A percentile compares a stretch with the other conserved stretches of the same genome.
These are phyloP conservation scores for Scenedesmus sp. DNA, from an alignment of 163 green algal genomes.

Conservation along the genomic window DNA sequence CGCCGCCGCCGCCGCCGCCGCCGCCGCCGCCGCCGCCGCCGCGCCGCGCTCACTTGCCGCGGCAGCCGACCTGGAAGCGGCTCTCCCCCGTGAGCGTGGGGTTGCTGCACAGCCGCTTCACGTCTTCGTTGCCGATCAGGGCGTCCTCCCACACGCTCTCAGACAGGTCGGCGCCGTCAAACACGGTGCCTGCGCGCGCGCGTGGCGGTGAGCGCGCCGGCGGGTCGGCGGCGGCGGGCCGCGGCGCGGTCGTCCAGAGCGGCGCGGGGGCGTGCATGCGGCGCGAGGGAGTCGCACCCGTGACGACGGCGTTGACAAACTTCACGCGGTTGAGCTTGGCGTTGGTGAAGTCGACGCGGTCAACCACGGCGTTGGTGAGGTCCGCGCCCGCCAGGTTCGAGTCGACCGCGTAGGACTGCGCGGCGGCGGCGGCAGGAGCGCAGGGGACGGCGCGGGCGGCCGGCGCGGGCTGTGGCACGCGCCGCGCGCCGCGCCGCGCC, in stretches of 20 bases:
- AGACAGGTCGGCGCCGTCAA: conserved; percentile 58
- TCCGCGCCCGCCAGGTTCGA: conserved; percentile 78
- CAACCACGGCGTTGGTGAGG: conserved; percentile 93
- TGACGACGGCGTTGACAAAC: conserved; percentile 52
- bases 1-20: too few relatives aligned
- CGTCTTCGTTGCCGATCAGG: conserved; percentile 67
- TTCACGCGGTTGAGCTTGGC: conserved; percentile 78
- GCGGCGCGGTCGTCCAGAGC: neutral
- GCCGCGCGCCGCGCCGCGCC: too few relatives aligned
- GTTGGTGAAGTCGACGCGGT: conserved; percentile 86
- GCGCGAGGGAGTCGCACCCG: neutral
- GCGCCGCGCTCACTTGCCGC: conserved; percentile 8
- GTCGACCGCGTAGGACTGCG: conserved; percentile 76
- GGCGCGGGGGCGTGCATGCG: neutral
- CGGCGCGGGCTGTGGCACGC: too few relatives aligned
- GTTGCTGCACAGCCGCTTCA: conserved; percentile 63
- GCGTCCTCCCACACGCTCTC: conserved; percentile 62
- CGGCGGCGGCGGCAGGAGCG: neutral
- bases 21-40: too few relatives aligned
- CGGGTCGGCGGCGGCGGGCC: neutral
- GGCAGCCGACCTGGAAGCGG: conserved; percentile 56
- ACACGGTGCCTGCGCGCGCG: conserved; percentile 47
- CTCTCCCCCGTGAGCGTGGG: conserved; percentile 64
- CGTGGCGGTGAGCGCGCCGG: neutral
- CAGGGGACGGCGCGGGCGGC: too few relatives aligned